Conservation (phyloP, 2,329 filamentous ascomycete species). For the Monilinia fructicola region DNA sequence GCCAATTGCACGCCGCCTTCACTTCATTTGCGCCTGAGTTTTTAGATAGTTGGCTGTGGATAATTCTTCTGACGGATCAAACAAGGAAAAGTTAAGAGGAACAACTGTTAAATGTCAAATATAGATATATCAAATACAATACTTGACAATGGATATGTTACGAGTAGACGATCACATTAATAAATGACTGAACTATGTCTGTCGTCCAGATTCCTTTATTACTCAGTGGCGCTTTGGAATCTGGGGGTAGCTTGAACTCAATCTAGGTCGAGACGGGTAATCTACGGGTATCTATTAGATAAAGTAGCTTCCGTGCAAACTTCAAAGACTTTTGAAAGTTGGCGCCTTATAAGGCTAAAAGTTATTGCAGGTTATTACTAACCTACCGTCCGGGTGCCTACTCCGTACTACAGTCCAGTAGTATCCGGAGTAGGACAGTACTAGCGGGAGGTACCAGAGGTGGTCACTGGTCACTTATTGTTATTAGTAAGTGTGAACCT, state of each 20-base stretch:
- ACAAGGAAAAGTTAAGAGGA: neutral
- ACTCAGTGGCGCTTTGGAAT: neutral
- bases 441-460: too few relatives aligned
- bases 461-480: too few relatives aligned
- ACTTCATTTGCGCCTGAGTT: slow-evolving; percentile 9
- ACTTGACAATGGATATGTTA: too few relatives aligned
- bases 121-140: neutral
- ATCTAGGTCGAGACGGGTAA: slow-evolving; percentile 1
- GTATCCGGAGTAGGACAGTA: too few relatives aligned
- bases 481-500: too few relatives aligned
- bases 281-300: neutral
- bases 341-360: too few relatives aligned
- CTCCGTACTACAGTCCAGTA: too few relatives aligned
- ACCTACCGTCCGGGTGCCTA: too few relatives aligned
- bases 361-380: too few relatives aligned
- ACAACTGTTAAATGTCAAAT: neutral
- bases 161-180: neutral
- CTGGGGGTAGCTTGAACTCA: slow-evolving; percentile 8
- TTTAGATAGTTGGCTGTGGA: neutral
- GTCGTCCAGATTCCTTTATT: neutral
- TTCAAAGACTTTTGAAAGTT: slow-evolving; percentile 2
- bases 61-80: neutral
- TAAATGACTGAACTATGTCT: neutral
- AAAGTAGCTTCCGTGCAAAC: too few relatives aligned
- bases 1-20: neutral